phyloP scores from a whole-genome alignment of 2,329 filamentous ascomycete species.

The Monosporascus sp. region DNA sequence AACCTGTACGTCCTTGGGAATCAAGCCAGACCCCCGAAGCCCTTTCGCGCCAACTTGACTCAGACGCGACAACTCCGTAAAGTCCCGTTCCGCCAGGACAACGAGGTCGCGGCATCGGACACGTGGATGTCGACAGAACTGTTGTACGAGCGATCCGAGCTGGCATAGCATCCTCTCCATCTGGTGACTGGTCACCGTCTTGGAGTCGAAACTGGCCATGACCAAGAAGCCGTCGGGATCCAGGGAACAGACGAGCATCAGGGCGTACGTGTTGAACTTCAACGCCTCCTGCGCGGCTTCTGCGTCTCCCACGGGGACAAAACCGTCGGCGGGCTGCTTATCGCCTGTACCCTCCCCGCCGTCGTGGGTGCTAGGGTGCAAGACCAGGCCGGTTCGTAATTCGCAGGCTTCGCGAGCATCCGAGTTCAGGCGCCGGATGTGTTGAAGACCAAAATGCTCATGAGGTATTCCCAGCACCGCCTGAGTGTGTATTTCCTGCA shows the following conservation, averaged over 20 bases:
- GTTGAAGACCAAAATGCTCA: constrained; percentile 58
- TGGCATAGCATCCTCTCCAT: constrained; percentile 50
- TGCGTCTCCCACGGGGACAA: constrained; percentile 49
- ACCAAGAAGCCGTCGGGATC: constrained; percentile 50
- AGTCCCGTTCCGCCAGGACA: constrained; percentile 30
- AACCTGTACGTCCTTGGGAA: constrained; percentile 17
- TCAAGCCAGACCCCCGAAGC: constrained; percentile 12
- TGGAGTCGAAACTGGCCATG: constrained; percentile 61
- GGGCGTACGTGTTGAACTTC: constrained; percentile 54
- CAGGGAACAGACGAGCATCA: constrained; percentile 61
- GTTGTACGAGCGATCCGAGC: constrained; percentile 44
- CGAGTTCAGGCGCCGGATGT: constrained; percentile 52
- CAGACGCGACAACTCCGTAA: constrained; percentile 25
- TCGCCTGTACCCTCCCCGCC: constrained; percentile 22
- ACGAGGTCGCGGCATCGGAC: constrained; percentile 29
- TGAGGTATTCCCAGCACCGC: constrained; percentile 55
- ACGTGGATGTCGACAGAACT: constrained; percentile 38
- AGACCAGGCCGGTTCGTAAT: constrained; percentile 48
- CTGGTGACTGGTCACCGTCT: constrained; percentile 44
- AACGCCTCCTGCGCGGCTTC: constrained; percentile 57
- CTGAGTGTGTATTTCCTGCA: constrained; percentile 52
- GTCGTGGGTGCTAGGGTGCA: constrained; percentile 40
- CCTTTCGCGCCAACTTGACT: constrained; percentile 18
- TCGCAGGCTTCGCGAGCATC: constrained; percentile 53
- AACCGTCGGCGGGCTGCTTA: constrained; percentile 41